Evolutionary conservation across 495 filamentous ascomycete genomes (phyloP), one percentile per base, ranked within the genome.

Genomic region (Bathelium albidoporum): DNA sequence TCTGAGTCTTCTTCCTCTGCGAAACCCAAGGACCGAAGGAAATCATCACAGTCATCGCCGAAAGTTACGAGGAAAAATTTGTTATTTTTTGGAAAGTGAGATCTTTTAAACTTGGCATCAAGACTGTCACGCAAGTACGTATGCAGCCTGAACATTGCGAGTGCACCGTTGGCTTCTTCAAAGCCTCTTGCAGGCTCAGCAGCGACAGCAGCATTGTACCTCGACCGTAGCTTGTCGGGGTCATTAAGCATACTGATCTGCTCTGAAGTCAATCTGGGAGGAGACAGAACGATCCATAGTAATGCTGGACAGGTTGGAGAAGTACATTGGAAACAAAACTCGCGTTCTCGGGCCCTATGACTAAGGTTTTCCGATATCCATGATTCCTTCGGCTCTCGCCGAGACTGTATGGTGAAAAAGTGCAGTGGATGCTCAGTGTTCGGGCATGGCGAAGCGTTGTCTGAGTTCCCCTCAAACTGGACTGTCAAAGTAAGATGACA

Each of bases 51-150:
- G 20, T 83, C 78, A 28, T 73, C 74, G 16, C 89, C 88, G 71
- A 92, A 88, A 44, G 84, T 81, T 16, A 85, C 76, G 59, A 82
- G 76, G 68, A 90, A 95, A 18, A 80, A 81, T 72, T 89, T 91
- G 73, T 92, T 92, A 9, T 81, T 74, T 16, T 80, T 78, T 2
- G 83, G 81, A 61, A 93, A 89, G 24, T 73, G 67, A 70, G 83
- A 84, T 39, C 77, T 76, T 32, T 72, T 67, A 59, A 72, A 67
- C 9, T 69, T 60, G 41, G 79, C 73, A 32, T 79, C 70, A 58
- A 89, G 73, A 9, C 85, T 77, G 68, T 91, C 87, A 7, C 65
- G 73, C 29, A 91, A 70, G 69, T 91, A 91, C 53, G 75, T 76
- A 29, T 79, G 78, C 39, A 91, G 73, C 26, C 82, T 85, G 24